phyloP scores from a whole-genome alignment of 2,329 filamentous ascomycete species.

The Fusarium musae region DNA sequence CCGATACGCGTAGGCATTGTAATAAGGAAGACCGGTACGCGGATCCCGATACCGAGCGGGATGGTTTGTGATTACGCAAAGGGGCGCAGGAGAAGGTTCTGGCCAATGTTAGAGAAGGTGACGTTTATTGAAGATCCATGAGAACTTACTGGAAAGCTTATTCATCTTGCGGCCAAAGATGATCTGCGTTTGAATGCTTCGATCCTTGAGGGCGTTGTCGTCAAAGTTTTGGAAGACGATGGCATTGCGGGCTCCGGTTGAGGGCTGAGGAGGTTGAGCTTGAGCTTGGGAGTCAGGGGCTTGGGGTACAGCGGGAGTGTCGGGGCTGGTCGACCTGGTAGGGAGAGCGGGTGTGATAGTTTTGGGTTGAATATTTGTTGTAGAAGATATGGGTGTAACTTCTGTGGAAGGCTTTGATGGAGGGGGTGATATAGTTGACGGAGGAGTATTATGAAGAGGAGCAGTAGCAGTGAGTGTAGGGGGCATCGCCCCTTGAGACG shows the following conservation, averaged over 20 bases:
- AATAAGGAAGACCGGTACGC: constrained; percentile 83
- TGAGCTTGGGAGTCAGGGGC: constrained; percentile 39
- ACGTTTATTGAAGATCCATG: neutral
- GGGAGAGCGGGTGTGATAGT: constrained; percentile 7
- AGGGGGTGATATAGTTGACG: constrained; percentile 1
- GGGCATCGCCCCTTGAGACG: constrained; percentile 46
- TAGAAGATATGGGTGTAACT: neutral
- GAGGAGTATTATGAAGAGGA: constrained; percentile 34
- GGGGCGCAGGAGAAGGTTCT: constrained; percentile 63
- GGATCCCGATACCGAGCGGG: constrained; percentile 88
- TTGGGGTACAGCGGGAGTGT: constrained; percentile 22
- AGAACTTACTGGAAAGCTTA: constrained; percentile 63
- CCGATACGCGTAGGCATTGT: constrained; percentile 81
- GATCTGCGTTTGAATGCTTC: constrained; percentile 66
- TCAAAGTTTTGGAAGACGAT: constrained; percentile 71
- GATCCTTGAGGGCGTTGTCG: constrained; percentile 65
- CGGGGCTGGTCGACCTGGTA: constrained; percentile 12
- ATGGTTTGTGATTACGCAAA: constrained; percentile 86
- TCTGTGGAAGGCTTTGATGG: neutral
- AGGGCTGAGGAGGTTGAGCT: constrained; percentile 39
- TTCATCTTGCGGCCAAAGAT: constrained; percentile 69
- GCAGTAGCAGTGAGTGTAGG: constrained; percentile 26
- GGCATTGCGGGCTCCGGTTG: constrained; percentile 64
- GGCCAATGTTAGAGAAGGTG: constrained; percentile 1
- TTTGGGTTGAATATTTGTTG: constrained; percentile 13